A percentile compares a stretch with the other conserved stretches of the same genome.
Evolutionary conservation across 2,329 filamentous ascomycete species (phyloP).

Genomic region (Aspergillus awamori): DNA sequence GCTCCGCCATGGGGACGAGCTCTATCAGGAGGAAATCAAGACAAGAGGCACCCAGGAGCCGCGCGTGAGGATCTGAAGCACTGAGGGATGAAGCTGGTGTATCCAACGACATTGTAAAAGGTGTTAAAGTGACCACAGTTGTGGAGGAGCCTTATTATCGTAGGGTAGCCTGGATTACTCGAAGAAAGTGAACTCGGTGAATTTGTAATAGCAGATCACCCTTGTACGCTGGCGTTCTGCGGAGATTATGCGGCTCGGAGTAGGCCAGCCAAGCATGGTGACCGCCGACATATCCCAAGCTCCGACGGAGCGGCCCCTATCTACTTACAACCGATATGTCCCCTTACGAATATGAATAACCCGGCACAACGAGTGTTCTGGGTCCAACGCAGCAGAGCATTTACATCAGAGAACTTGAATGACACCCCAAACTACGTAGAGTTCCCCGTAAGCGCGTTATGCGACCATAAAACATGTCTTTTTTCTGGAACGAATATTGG

Average conservation of each 20-base stretch:
- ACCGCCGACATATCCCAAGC: background rate
- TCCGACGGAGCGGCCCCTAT: background rate
- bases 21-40: conserved; percentile 96
- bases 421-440: no score
- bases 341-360: no score
- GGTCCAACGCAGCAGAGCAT: no score
- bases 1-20: conserved; percentile 89
- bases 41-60: conserved; percentile 79
- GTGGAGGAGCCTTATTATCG: background rate
- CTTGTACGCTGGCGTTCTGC: background rate
- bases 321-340: background rate
- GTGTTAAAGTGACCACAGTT: background rate
- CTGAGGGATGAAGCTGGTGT: conserved; percentile 69
- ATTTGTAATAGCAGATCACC: background rate
- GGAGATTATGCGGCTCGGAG: background rate
- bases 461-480: no score
- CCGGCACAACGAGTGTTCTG: no score
- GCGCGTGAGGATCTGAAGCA: conserved; percentile 71
- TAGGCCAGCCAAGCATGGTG: background rate
- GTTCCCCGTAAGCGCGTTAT: no score
- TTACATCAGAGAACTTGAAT: no score
- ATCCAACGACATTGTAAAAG: conserved; percentile 69
- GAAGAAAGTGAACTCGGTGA: background rate
- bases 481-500: background rate
- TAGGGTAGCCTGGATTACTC: background rate